A percentile compares a stretch with the other conserved stretches of the same genome.
phyloP scores from a whole-genome alignment of 257 asterid species.

The Gynochthodes officinalis region DNA sequence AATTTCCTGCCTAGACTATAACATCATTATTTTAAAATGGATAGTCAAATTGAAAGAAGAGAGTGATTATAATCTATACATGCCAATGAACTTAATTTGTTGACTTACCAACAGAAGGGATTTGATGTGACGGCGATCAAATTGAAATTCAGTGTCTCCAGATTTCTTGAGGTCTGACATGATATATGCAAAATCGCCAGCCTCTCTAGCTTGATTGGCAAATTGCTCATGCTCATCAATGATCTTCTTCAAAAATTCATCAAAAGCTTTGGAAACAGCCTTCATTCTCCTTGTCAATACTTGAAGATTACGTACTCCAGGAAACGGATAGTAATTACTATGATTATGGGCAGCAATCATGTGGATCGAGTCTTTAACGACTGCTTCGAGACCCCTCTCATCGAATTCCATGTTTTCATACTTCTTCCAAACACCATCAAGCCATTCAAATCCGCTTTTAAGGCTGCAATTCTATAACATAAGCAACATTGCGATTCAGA shows the following conservation, averaged over 20 bases:
- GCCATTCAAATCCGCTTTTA: constrained; percentile 42
- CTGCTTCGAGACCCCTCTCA: constrained; percentile 46
- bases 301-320: constrained; percentile 26
- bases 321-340: constrained; percentile 44
- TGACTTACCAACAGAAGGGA: constrained; percentile 28
- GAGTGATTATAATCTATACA: background rate
- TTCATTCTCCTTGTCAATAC: constrained; percentile 6
- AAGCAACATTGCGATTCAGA: constrained; percentile 3
- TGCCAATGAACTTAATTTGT: background rate
- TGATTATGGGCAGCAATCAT: constrained; percentile 38
- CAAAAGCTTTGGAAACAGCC: constrained; percentile 14
- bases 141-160: constrained; percentile 11
- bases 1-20: too few relatives aligned
- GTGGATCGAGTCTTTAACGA: constrained; percentile 41
- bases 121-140: constrained; percentile 27
- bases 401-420: constrained; percentile 40
- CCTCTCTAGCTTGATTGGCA: background rate
- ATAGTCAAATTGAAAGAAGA: too few relatives aligned
- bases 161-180: constrained; percentile 18
- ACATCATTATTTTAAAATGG: too few relatives aligned
- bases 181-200: constrained; percentile 8
- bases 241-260: constrained; percentile 8
- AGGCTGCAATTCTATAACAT: constrained; percentile 37
- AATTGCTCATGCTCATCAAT: constrained; percentile 3
- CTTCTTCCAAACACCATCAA: constrained; percentile 48